Base-by-base conservation (phyloP, 1,139 yeast species). In the Yamadazyma songkhlaensis region DNA sequence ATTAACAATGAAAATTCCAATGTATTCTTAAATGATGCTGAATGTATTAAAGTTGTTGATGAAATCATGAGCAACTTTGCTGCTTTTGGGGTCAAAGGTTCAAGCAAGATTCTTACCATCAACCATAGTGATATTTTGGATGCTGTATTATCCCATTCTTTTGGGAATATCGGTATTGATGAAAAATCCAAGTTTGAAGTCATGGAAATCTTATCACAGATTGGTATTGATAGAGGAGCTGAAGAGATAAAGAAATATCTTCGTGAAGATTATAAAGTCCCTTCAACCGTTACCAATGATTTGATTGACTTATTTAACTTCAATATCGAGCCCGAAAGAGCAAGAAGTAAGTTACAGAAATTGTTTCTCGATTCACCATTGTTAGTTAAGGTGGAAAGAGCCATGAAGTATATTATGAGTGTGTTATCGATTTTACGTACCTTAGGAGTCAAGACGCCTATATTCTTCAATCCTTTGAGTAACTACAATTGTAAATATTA, bases 101-200 rank as follows among this genome's bases (percentile, higher is more conserved):
- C 77, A 0, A 76, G 76, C 25, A 48, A 57, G 2, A 69, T 84
- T 9, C 72, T 90, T 37, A 72, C 84, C 13, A 59, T 92, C 25
- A 90, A 88, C 54, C 97, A 92, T 58, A 75, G 79, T 47, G 95
- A 84, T 50, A 79, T 92, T 24, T 57, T 90, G 38, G 85, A 86
- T 38, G 69, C 86, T 1, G 77, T 89, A 23, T 50, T 70, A 12
- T 54, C 63, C 11, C 72, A 86, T 54, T 84, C 87, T 9, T 86
- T 81, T 55, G 87, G 95, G 39, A 82, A 87, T 14, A 74, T 87
- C 41, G 86, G 83, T 28, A 77, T 81, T 31, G 64, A 64, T 28
- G 70, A 64, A 6, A 83, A 85, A 2, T 90, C 83, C 48, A 65
- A 81, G 37, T 68, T 78, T 7, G 76, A 80, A 31, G 88, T 90